Conservation (phyloP, 2,329 filamentous ascomycete genomes). For the Calonectria pteridis region DNA sequence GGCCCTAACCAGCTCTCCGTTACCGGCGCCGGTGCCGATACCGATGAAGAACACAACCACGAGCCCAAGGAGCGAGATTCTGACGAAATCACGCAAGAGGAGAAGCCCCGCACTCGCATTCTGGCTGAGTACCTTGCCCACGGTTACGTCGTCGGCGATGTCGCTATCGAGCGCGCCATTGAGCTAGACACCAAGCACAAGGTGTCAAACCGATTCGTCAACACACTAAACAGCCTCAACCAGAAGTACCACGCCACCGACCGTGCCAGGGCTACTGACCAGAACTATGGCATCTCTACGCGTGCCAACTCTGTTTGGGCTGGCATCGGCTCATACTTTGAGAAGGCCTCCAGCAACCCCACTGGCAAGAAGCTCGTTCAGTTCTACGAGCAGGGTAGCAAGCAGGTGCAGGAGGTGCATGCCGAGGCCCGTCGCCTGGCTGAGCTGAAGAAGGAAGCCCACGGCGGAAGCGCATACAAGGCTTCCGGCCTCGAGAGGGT, state of each 20-base stretch:
- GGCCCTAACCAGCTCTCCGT: conserved; percentile 86
- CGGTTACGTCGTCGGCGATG: conserved; percentile 85
- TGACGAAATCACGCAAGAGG: conserved; percentile 88
- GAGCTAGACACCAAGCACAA: conserved; percentile 91
- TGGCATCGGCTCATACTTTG: conserved; percentile 89
- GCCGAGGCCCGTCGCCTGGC: conserved; percentile 89
- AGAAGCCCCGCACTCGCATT: conserved; percentile 95
- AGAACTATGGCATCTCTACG: conserved; percentile 83
- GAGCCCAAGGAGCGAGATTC: conserved; percentile 68
- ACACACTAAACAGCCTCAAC: conserved; percentile 82
- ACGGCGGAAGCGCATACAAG: conserved; percentile 71
- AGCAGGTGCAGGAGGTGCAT: conserved; percentile 95
- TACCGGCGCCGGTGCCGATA: conserved; percentile 74
- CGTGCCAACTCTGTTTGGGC: conserved; percentile 75
- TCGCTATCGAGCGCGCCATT: conserved; percentile 84
- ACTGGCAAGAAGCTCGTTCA: conserved; percentile 88
- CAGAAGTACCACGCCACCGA: conserved; percentile 88
- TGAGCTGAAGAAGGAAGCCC: conserved; percentile 82
- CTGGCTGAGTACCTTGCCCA: conserved; percentile 96
- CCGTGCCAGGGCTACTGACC: conserved; percentile 85
- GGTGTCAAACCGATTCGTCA: conserved; percentile 83
- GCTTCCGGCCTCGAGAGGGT: conserved; percentile 68
- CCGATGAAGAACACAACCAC: conserved; percentile 71
- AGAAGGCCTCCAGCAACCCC: conserved; percentile 88
- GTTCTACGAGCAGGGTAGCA: conserved; percentile 88